Evolutionary conservation across 1,284 basidiomycete species (phyloP).

Genomic region (Dichomitus squalens): DNA sequence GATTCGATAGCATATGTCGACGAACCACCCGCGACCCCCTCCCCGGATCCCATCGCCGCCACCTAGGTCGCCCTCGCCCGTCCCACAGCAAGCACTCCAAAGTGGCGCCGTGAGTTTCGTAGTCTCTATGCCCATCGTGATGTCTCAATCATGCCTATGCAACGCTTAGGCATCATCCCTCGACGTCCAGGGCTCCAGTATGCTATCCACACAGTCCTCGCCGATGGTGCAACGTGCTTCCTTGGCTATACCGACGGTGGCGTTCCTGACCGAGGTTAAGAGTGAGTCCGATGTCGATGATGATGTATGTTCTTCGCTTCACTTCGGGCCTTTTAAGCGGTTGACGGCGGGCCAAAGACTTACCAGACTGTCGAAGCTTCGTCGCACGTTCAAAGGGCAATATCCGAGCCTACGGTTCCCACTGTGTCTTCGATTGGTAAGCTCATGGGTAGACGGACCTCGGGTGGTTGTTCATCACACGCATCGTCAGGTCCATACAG

Average conservation of each 20-base stretch:
- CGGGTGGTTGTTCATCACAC: neutral
- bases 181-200: neutral
- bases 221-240: constrained; percentile 9
- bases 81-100: neutral
- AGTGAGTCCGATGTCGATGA: constrained; percentile 15
- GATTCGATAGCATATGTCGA: constrained; percentile 15
- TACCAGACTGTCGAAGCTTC: constrained; percentile 23
- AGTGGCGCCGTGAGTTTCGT: neutral
- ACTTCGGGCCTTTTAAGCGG: neutral
- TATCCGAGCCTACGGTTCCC: constrained; percentile 22
- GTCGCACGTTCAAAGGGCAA: constrained; percentile 20
- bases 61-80: neutral
- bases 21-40: constrained; percentile 17
- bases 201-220: constrained; percentile 8
- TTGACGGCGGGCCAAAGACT: neutral
- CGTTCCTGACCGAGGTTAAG: neutral
- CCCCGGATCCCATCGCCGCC: constrained; percentile 1
- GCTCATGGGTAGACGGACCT: neutral
- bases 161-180: constrained; percentile 6
- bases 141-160: neutral
- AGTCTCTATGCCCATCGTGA: neutral
- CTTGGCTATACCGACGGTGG: neutral
- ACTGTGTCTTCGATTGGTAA: constrained; percentile 19
- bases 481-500: neutral
- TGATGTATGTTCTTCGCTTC: constrained; percentile 9